Evolutionary conservation across 108 stramenopile species (phyloP), one percentile per base, ranked within the genome.

Genomic region (Thalassiosira profunda): DNA sequence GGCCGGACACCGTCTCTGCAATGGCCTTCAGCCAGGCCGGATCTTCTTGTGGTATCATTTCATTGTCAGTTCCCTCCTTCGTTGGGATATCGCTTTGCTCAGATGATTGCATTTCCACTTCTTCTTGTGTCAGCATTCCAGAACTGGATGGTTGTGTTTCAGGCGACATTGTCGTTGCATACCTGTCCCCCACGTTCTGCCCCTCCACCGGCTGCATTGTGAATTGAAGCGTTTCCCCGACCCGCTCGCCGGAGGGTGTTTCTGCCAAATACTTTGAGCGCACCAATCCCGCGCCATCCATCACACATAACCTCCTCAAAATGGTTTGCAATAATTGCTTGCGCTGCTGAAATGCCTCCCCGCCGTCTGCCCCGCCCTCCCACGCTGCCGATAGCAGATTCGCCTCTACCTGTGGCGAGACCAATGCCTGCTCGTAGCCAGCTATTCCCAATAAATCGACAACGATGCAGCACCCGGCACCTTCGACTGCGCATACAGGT

Each of bases 401-500:
- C n/a, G 2, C 5, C 25, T 58, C 46, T 7, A 74, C 29, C 43
- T 18, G 59, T 31, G 76, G 76, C 25, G 71, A 20, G 11, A 77
- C 20, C 14, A 77, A 23, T 51, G 49, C 35, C 15, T 77, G 76
- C 17, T 71, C 30, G 43, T 57, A 71, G n/a, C 69, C 70, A 4
- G 55, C 61, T 15, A 67, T 5, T 2, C 76, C 80, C 28, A 64
- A 58, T 35, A 77, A 77, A 33, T 81, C 76, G 11, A 64, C 58
- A 24, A 81, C 41, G 11, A 78, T 21, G 33, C 62, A 78, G 1
- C 63, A 78, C 35, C 76, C 76, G 23, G 68, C 76, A 44, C 62
- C 69, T 20, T 30, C 12, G 24, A 70, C 53, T 25, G 64, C 56
- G 29, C 70, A 37, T 12, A 25, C 17, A 6, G 37, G n/a, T 48